A percentile compares a stretch with the other conserved stretches of the same genome.
Conservation (phyloP, 176 grass and related monocot genomes). For the Musa troglodytarum region DNA sequence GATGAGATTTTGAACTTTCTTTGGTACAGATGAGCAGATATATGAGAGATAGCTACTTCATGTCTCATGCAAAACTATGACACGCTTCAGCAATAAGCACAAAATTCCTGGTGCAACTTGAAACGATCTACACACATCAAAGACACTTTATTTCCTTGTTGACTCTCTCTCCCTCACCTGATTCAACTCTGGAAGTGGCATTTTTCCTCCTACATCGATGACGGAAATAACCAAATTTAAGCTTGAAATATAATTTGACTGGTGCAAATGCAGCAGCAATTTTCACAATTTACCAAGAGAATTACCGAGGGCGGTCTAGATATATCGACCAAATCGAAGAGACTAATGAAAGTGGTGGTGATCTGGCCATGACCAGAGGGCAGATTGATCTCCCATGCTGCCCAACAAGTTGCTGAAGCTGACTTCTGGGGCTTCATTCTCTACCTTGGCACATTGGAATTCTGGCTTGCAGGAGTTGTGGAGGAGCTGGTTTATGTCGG, state of each 20-base stretch:
- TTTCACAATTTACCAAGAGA: background rate
- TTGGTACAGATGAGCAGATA: no score
- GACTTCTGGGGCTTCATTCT: background rate
- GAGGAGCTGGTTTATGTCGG: background rate
- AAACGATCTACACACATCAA: background rate
- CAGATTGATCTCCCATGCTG: slow-evolving; percentile 68
- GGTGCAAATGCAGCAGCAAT: slow-evolving; percentile 12
- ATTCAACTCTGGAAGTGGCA: background rate
- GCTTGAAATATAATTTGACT: slow-evolving; percentile 18
- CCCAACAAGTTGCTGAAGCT: slow-evolving; percentile 31
- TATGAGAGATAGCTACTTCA: no score
- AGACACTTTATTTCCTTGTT: background rate
- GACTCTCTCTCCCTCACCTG: background rate
- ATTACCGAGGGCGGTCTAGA: no score
- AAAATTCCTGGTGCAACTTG: no score
- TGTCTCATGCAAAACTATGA: no score
- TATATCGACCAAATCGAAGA: background rate
- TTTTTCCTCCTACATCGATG: background rate
- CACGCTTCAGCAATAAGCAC: no score
- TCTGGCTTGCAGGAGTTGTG: background rate
- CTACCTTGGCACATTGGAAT: background rate
- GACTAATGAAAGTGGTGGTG: slow-evolving; percentile 74
- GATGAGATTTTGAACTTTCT: no score
- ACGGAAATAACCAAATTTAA: background rate
- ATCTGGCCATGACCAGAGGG: slow-evolving; percentile 89